Base-by-base conservation (phyloP, 352 stramenopile genomes). In the Pythium biforme region DNA sequence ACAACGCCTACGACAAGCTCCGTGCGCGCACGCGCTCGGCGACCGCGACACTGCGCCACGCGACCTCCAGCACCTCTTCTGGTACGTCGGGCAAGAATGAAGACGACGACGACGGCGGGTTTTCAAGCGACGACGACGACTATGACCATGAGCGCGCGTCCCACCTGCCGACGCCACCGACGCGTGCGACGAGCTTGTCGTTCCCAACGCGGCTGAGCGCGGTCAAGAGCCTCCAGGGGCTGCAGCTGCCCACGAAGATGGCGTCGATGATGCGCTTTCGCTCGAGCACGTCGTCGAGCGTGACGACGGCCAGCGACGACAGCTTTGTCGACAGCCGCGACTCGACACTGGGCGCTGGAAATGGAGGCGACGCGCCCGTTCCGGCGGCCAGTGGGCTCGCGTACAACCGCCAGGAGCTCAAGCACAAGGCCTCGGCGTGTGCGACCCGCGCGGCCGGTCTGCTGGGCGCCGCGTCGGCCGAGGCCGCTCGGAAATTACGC, bases 101-200 rank as follows among this genome's bases (percentile, higher is more conserved):
- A 6, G n/a, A 70, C 6, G 57, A 76, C 23, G 69, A 85, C 41
- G 74, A 86, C 49, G 74, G 74, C 20, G 75, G 82, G 31, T 89
- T 89, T 37, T 89, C 81, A 3, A 86, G 78, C 56, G 78, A 88
- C 26, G 75, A 86, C 45, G 75, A 82, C 46, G 78, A 73, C 33
- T 88, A 77, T 55, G 69, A 62, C 47, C 62, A 67, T 49, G 64
- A 68, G 7, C 68, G 76, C 62, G 15, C 55, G 62, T 55, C 62
- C 52, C 51, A 62, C 64, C 17, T 65, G 72, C 62, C 72, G 62
- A 57, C 69, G 29, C 49, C 29, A 55, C 64, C 59, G 65, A n/a
- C 37, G 37, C 54, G 71, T 19, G 61, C 71, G 20, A 69, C 47
- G 64, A 61, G 50, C 50, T 23, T 64, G 45, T 70, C 70, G 23